Evolutionary conservation across 163 green algal genomes (phyloP).

Genomic region (Scenedesmus sp.): DNA sequence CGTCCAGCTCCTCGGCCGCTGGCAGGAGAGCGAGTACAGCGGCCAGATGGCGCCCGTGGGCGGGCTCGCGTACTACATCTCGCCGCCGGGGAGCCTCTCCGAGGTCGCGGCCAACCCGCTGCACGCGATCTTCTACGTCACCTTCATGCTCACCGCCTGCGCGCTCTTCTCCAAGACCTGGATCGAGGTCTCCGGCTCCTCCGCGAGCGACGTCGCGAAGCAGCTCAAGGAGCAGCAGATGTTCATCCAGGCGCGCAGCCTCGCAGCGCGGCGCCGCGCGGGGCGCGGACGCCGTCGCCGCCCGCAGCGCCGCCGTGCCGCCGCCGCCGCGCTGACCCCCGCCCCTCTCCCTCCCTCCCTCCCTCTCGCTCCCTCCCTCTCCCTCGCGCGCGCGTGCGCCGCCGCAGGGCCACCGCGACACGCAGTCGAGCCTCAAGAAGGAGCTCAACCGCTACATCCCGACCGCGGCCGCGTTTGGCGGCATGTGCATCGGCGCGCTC

Average conservation of each 20-base stretch:
- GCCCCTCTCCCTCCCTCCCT: too few relatives aligned
- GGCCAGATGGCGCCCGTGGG: conserved; percentile 92
- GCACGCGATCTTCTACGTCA: conserved; percentile 98
- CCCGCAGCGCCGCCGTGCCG: too few relatives aligned
- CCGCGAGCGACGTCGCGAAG: conserved; percentile 95
- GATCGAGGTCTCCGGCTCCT: conserved; percentile 99
- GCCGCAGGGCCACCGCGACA: conserved; percentile 88
- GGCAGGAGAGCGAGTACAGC: conserved; percentile 79
- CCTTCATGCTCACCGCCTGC: conserved; percentile 99
- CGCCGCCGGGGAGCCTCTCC: conserved; percentile 82
- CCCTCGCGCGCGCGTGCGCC: too few relatives aligned
- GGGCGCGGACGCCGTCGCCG: too few relatives aligned
- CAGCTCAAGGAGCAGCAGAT: conserved; percentile 97
- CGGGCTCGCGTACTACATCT: conserved; percentile 99
- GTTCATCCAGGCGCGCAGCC: conserved; percentile 70
- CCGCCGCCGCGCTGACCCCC: too few relatives aligned
- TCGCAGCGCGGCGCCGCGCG: neutral
- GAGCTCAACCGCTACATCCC: conserved; percentile 98
- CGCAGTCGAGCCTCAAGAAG: conserved; percentile 87
- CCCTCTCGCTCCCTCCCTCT: too few relatives aligned
- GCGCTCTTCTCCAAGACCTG: conserved; percentile 99
- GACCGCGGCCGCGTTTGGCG: conserved; percentile 97
- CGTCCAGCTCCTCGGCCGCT: conserved; percentile 95
- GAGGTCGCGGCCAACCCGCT: conserved; percentile 94
- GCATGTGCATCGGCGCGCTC: conserved; percentile 99